Conservation (phyloP, 2,329 filamentous ascomycete species). For the Clarireedia monteithiana region DNA sequence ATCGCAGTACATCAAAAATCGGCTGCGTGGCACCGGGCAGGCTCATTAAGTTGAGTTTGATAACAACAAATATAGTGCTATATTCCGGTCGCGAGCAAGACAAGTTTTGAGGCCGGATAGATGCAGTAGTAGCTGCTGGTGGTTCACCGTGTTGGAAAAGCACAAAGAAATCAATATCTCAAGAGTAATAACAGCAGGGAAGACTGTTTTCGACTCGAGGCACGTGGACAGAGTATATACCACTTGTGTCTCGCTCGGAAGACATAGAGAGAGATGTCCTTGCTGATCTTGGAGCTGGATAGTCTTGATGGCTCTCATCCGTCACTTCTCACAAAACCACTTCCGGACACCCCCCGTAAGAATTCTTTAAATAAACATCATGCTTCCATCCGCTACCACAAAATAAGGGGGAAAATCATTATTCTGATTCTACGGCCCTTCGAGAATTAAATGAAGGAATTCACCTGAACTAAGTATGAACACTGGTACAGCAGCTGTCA, state of each 20-base stretch:
- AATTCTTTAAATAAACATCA: conserved; percentile 13
- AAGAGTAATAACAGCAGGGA: conserved; percentile 16
- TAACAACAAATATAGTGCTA: conserved; percentile 24
- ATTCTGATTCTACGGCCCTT: conserved; percentile 33
- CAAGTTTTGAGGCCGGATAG: conserved; percentile 26
- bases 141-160: conserved; percentile 28
- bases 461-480: conserved; percentile 29
- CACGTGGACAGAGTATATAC: conserved; percentile 36
- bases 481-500: conserved; percentile 33
- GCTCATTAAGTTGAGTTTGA: conserved; percentile 27
- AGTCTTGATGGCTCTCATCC: not conserved
- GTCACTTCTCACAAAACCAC: conserved; percentile 6
- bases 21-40: conserved; percentile 22
- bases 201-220: conserved; percentile 44
- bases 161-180: conserved; percentile 38
- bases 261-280: not conserved
- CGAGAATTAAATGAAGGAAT: conserved; percentile 33
- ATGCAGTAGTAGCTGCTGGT: conserved; percentile 38
- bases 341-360: not conserved
- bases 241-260: conserved; percentile 6
- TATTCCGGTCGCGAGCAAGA: conserved; percentile 24
- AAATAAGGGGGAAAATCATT: conserved; percentile 8
- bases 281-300: conserved; percentile 8
- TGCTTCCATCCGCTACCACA: conserved; percentile 24
- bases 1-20: conserved; percentile 19